Evolutionary conservation across 2,329 filamentous ascomycete species (phyloP).

Genomic region (Stenocarpella maydis): DNA sequence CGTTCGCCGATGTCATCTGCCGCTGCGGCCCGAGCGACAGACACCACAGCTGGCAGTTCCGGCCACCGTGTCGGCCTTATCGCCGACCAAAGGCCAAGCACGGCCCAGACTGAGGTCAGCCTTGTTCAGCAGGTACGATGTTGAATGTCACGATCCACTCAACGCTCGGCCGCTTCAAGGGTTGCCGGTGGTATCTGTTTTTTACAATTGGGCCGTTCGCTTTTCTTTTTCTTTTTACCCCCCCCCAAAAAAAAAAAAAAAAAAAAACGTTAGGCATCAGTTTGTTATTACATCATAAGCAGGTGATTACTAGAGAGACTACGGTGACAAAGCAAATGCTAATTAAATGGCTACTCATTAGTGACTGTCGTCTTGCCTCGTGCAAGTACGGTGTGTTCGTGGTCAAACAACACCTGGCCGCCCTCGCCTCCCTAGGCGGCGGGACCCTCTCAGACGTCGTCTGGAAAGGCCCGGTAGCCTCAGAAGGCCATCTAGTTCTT

Average conservation of each 20-base stretch:
- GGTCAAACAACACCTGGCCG: neutral
- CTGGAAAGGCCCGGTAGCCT: conserved; percentile 25
- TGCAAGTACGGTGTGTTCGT: neutral
- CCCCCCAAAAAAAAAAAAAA: neutral
- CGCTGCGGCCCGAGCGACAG: neutral
- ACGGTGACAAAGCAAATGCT: conserved; percentile 27
- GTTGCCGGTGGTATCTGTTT: no score
- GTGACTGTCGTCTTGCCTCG: neutral
- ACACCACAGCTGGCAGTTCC: neutral
- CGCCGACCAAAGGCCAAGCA: neutral
- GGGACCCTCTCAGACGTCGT: neutral
- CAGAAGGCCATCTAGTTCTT: conserved; percentile 45
- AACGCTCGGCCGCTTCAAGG: no score
- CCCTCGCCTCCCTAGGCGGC: neutral
- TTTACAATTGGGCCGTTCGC: no score
- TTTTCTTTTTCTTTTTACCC: no score
- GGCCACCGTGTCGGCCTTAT: neutral
- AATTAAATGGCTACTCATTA: conserved; percentile 31
- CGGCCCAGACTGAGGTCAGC: no score
- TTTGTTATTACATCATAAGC: conserved; percentile 17
- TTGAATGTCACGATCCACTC: no score
- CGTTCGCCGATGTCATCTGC: conserved; percentile 21
- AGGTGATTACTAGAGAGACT: conserved; percentile 15
- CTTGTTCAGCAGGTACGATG: neutral
- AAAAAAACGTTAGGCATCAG: neutral